Conservation (phyloP, 1,284 basidiomycete species). For the Trametes versicolor region DNA sequence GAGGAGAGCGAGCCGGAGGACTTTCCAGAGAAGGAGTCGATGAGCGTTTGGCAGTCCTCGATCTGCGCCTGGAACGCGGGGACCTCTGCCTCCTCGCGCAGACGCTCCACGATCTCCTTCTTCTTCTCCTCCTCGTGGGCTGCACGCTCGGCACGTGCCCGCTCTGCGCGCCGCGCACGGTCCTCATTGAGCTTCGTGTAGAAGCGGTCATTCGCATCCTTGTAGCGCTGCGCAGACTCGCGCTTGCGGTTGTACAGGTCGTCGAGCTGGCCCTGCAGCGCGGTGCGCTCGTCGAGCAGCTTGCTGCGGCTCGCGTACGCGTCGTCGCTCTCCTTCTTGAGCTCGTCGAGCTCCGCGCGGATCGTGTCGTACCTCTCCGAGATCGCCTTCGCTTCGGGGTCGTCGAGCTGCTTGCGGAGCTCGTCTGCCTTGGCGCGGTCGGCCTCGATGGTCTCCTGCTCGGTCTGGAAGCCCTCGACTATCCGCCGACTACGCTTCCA, state of each 20-base stretch:
- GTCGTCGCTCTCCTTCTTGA: conserved; percentile 91
- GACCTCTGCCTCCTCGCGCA: conserved; percentile 91
- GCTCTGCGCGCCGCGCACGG: conserved; percentile 85
- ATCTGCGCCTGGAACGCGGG: conserved; percentile 96
- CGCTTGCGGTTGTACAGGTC: conserved; percentile 84
- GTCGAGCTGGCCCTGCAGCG: conserved; percentile 77
- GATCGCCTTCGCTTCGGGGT: conserved; percentile 88
- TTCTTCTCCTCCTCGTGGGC: conserved; percentile 88
- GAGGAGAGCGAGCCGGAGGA: conserved; percentile 54
- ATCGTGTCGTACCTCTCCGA: conserved; percentile 88
- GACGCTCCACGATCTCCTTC: conserved; percentile 80
- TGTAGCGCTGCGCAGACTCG: conserved; percentile 74
- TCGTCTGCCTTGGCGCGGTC: conserved; percentile 85
- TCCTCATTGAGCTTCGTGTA: conserved; percentile 88
- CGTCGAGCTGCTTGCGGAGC: conserved; percentile 87
- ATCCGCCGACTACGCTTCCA: conserved; percentile 75
- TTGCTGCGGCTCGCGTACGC: conserved; percentile 84
- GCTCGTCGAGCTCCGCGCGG: conserved; percentile 86
- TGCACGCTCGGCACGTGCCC: conserved; percentile 81
- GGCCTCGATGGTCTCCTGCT: conserved; percentile 84
- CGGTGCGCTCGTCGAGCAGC: conserved; percentile 90
- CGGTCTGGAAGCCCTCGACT: conserved; percentile 83
- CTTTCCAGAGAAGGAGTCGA: conserved; percentile 90
- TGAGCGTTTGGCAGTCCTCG: conserved; percentile 95
- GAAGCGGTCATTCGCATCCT: conserved; percentile 85